These are phyloP conservation scores for Leptodermis oblonga DNA, from an alignment of 257 asterid species.

Conservation along the genomic window DNA sequence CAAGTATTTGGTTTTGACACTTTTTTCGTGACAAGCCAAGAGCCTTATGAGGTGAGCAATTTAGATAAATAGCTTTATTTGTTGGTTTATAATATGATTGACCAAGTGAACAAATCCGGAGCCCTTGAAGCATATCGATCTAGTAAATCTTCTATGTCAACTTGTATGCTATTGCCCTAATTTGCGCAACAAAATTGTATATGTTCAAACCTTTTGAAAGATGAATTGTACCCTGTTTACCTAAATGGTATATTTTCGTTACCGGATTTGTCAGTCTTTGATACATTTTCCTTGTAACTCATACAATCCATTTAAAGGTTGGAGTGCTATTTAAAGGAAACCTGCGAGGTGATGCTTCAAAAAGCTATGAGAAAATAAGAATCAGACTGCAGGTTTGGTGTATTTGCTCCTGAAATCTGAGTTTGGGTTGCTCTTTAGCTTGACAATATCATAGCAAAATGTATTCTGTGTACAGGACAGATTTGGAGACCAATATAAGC, in stretches of 20 bases:
- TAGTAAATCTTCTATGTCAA: neutral
- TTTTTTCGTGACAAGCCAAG: slow-evolving; percentile 91
- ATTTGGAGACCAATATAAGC: slow-evolving; percentile 74
- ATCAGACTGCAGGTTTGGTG: slow-evolving; percentile 72
- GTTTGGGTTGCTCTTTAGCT: slow-evolving; percentile 18
- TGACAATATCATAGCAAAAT: slow-evolving; percentile 23
- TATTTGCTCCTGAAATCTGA: slow-evolving; percentile 15
- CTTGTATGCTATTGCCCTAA: neutral
- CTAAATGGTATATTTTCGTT: neutral
- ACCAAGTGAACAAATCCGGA: neutral
- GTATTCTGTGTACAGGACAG: slow-evolving; percentile 58
- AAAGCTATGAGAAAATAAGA: slow-evolving; percentile 72
- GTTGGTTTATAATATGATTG: neutral
- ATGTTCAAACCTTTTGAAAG: neutral
- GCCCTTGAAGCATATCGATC: neutral
- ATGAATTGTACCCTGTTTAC: neutral
- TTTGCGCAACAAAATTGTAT: neutral
- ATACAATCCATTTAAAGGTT: slow-evolving; percentile 44
- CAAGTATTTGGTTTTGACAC: slow-evolving; percentile 97
- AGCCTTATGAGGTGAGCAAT: slow-evolving; percentile 90
- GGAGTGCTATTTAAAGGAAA: slow-evolving; percentile 93
- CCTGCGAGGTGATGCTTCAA: slow-evolving; percentile 82
- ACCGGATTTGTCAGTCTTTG: neutral
- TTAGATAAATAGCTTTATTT: slow-evolving; percentile 1
- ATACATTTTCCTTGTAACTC: neutral